A percentile compares a stretch with the other conserved stretches of the same genome.
Conservation (phyloP, 805 yeast genomes). For the Debaryomyces maramus region DNA sequence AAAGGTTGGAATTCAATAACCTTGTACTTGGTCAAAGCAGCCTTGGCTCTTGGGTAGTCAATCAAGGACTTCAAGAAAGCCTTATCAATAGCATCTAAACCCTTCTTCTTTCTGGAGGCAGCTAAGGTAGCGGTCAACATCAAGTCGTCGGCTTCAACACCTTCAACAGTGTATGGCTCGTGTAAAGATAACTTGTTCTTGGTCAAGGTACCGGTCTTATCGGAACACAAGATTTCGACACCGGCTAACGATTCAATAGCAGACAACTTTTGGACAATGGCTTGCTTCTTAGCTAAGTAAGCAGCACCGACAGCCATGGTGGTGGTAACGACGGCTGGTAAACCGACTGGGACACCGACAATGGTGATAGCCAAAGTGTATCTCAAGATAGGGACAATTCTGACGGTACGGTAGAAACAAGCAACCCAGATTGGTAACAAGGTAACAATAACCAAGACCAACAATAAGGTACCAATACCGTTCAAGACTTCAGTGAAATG, state of each 20-base stretch:
- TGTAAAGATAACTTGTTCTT: constrained; percentile 93
- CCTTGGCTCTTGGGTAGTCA: constrained; percentile 88
- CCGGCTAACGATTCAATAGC: constrained; percentile 97
- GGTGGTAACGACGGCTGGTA: constrained; percentile 97
- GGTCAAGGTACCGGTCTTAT: constrained; percentile 97
- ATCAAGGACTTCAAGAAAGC: constrained; percentile 92
- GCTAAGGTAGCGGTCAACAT: constrained; percentile 98
- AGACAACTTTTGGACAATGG: constrained; percentile 94
- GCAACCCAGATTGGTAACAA: constrained; percentile 89
- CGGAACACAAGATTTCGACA: constrained; percentile 97
- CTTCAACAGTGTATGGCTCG: constrained; percentile 97
- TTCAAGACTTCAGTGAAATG: constrained; percentile 96
- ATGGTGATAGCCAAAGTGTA: constrained; percentile 94
- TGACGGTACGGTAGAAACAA: constrained; percentile 88
- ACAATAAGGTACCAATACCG: constrained; percentile 93
- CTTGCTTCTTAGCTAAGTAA: constrained; percentile 94
- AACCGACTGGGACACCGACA: constrained; percentile 98
- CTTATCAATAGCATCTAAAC: constrained; percentile 95
- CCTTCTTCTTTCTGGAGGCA: constrained; percentile 97
- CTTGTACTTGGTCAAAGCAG: constrained; percentile 89
- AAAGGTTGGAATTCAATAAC: constrained; percentile 95
- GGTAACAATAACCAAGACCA: constrained; percentile 85
- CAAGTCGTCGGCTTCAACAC: constrained; percentile 93
- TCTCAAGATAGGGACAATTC: constrained; percentile 84
- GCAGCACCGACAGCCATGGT: constrained; percentile 99